Percentiles rank a stretch among this genome's conserved stretches.
phyloP scores from a whole-genome alignment of 805 yeast species.

The Candida tallmaniae region DNA sequence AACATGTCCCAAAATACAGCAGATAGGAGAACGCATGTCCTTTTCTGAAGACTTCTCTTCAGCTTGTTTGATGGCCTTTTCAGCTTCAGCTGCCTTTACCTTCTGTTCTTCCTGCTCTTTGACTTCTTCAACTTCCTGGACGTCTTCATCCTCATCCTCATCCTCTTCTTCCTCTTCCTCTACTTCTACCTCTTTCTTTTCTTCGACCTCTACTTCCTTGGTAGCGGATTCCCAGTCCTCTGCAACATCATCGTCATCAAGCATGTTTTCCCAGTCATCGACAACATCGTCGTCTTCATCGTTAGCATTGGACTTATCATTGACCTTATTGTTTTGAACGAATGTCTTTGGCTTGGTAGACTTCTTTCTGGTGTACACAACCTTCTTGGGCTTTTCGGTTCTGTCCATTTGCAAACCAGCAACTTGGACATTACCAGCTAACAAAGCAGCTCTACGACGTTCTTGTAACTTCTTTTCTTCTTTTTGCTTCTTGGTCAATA shows the following conservation, averaged over 20 bases:
- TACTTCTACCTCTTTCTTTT: slow-evolving; percentile 26
- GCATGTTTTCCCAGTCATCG: slow-evolving; percentile 85
- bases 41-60: slow-evolving; percentile 31
- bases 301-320: slow-evolving; percentile 15
- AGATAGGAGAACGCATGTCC: slow-evolving; percentile 95
- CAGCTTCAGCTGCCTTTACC: slow-evolving; percentile 24
- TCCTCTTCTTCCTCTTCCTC: slow-evolving; percentile 27
- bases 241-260: slow-evolving; percentile 50
- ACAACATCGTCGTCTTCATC: slow-evolving; percentile 51
- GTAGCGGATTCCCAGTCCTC: slow-evolving; percentile 50
- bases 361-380: slow-evolving; percentile 71
- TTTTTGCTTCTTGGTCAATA: slow-evolving; percentile 89
- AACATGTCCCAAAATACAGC: slow-evolving; percentile 99
- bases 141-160: slow-evolving; percentile 28
- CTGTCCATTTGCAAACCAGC: slow-evolving; percentile 56
- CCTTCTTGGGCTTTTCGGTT: slow-evolving; percentile 52
- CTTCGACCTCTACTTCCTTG: slow-evolving; percentile 15
- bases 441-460: slow-evolving; percentile 81
- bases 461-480: slow-evolving; percentile 85
- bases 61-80: slow-evolving; percentile 20
- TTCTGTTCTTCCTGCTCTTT: slow-evolving; percentile 22
- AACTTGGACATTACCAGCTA: slow-evolving; percentile 58
- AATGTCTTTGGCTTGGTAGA: slow-evolving; percentile 40
- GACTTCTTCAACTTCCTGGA: slow-evolving; percentile 20
- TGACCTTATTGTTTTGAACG: slow-evolving; percentile 14